Evolutionary conservation across 768 basidiomycete genomes (phyloP), one percentile per base, ranked within the genome.

Genomic region (Mycena metata): DNA sequence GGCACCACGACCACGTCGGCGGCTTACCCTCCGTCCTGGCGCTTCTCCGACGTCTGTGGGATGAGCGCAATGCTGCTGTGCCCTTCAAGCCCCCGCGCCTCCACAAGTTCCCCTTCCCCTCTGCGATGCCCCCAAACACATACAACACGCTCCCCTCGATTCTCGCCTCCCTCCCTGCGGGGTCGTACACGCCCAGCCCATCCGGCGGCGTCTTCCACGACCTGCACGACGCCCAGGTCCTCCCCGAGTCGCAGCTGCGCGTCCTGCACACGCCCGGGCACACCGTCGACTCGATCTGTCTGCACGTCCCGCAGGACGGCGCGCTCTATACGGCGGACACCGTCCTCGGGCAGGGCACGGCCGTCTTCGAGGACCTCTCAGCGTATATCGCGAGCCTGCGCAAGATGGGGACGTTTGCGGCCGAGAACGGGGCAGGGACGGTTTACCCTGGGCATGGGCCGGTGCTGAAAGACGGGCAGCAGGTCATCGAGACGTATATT

Each of bases 401-500:
- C 47, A 84, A 78, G 70, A 85, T 95, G 79, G 80, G 89, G 19
- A 74, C 77, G n/a, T 85, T 85, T 70, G 80, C 79, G 11, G 62
- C 76, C 73, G 74, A 10, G 69, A 66, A 63, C 24, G 60, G 19
- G 65, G 64, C 43, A 69, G 67, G 24, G 42, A 69, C 71, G 26
- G 82, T 98, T n/a, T 96, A 96, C 76, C 96, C 96, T 0, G 96
- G 89, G 0, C 97, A 99, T 69, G 97, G 97, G 0, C 91, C 93
- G 7, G 89, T 93, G 39, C 86, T 96, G 2, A 66, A 78, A 8
- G 83, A 93, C 16, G 93, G 92, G 8, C 77, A 83, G 45, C 82
- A 84, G 41, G 81, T 88, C 35, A 89, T 98, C 73, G 76, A 80
- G 52, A 85, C 81, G 52, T 98, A 98, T 75, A 92, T 96, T 66